These are phyloP conservation scores for Fabrea salina DNA, from an alignment of 169 alveolate species.

Conservation along the genomic window DNA sequence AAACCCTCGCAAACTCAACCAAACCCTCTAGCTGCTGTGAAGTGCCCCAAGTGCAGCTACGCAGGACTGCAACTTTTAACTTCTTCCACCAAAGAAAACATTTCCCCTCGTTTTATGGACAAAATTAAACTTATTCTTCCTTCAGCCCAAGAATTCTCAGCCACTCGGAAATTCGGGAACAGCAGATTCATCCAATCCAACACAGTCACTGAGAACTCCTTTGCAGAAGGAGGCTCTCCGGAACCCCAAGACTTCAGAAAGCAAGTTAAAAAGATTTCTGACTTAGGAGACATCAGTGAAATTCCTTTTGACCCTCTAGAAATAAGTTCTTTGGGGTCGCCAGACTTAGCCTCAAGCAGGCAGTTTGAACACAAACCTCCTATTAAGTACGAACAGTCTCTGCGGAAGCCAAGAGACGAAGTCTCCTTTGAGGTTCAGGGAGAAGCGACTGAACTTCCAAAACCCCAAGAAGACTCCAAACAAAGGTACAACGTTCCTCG, in stretches of 20 bases:
- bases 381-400: not conserved
- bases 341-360: not conserved
- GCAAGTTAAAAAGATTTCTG: constrained; percentile 1
- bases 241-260: constrained; percentile 3
- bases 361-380: no score
- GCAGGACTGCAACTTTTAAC: not conserved
- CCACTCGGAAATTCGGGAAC: not conserved
- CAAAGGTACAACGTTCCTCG: not conserved
- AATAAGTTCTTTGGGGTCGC: not conserved
- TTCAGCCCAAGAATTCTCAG: not conserved
- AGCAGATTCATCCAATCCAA: not conserved
- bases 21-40: not conserved
- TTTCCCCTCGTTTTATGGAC: not conserved
- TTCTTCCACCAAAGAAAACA: not conserved
- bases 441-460: not conserved
- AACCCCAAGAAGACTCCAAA: not conserved
- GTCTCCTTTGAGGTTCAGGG: not conserved
- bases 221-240: not conserved
- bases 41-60: constrained; percentile 13
- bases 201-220: not conserved
- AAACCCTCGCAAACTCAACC: not conserved
- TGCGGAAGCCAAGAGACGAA: not conserved
- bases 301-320: not conserved
- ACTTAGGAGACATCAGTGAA: not conserved
- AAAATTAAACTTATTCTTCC: constrained; percentile 9